Evolutionary conservation across 2,329 filamentous ascomycete genomes (phyloP), one percentile per base, ranked within the genome.

Genomic region (Aspergillus sp.): DNA sequence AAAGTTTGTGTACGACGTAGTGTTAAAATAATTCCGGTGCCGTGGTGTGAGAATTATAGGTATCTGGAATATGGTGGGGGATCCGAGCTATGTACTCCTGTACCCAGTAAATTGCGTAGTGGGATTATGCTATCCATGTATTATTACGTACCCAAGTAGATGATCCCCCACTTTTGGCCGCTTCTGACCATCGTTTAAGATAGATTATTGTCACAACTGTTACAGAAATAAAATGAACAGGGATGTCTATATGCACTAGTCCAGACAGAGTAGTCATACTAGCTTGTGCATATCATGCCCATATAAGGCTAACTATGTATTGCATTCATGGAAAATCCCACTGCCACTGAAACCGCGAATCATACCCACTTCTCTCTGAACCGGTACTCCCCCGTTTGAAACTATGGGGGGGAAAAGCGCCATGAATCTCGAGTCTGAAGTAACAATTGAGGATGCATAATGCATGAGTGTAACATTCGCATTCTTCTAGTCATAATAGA

Each of bases 401-500:
- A 30, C 25, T 30, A 10, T n/a, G n/a, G n/a, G 10, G 10, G 5
- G 2, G 12, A 10, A 30, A 30, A 12, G 25, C 25, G 9, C 25
- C 25, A 30, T 30, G 25, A 37, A n/a, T 9, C 7, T 37, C 33
- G 33, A 37, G n/a, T n/a, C 7, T 37, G 3, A 37, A 19, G n/a
- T 17, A 37, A 37, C n/a, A 37, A 39, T 19, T 19, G 10, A 15
- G 15, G 17, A 12, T 12, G 19, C n/a, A 12, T 20, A 22, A 39
- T 20, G n/a, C 37, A 27, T 32, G 43, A 33, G 20, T 44, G 41
- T 15, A 49, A 37, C 22, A 27, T 30, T 38, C 33, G 17, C 41
- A 51, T 46, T 46, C 47, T 49, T 47, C 20, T n/a, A 6, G 39
- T 33, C 44, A 44, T 47, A 43, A 47, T 46, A 27, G 37, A 45